Percentiles rank a stretch among this genome's conserved stretches.
phyloP scores from a whole-genome alignment of 2,329 filamentous ascomycete genomes.

The Paecilomyces fulvus region DNA sequence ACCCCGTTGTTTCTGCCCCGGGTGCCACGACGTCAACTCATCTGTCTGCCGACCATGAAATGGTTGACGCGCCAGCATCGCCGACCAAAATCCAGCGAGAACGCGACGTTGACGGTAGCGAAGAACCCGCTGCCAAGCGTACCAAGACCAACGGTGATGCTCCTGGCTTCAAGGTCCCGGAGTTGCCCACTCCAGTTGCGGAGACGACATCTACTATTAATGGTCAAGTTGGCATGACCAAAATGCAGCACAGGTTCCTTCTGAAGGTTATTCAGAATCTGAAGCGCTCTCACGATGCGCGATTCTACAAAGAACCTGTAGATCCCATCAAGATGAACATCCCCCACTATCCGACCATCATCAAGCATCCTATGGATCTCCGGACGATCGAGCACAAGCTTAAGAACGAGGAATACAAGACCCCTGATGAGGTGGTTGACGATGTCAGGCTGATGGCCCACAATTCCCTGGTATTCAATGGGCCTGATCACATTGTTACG shows the following conservation, averaged over 20 bases:
- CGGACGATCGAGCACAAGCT: slow-evolving; percentile 72
- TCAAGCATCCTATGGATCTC: slow-evolving; percentile 78
- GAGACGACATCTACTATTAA: slow-evolving; percentile 11
- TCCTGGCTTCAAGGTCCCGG: slow-evolving; percentile 37
- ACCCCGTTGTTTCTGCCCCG: slow-evolving; percentile 8
- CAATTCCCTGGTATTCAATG: slow-evolving; percentile 79
- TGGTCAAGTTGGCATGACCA: slow-evolving; percentile 25
- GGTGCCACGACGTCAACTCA: slow-evolving; percentile 10
- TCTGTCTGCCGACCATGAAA: slow-evolving; percentile 37
- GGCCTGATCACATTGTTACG: slow-evolving; percentile 64
- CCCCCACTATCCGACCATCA: slow-evolving; percentile 62
- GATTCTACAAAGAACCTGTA: slow-evolving; percentile 69
- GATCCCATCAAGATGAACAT: slow-evolving; percentile 65
- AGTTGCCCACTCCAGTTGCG: slow-evolving; percentile 31
- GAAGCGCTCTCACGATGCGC: slow-evolving; percentile 78
- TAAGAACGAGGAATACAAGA: slow-evolving; percentile 59
- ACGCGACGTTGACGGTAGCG: slow-evolving; percentile 61
- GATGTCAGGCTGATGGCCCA: slow-evolving; percentile 71
- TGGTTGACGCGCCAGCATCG: slow-evolving; percentile 46
- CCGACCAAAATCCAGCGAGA: slow-evolving; percentile 59
- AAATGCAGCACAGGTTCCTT: slow-evolving; percentile 36
- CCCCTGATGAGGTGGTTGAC: slow-evolving; percentile 61
- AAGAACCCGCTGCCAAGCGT: slow-evolving; percentile 67
- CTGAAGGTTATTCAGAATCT: slow-evolving; percentile 38
- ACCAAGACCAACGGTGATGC: slow-evolving; percentile 59